A percentile compares a stretch with the other conserved stretches of the same genome.
Evolutionary conservation across 176 grass and related monocot genomes (phyloP).

Genomic region (Oryza punctata): DNA sequence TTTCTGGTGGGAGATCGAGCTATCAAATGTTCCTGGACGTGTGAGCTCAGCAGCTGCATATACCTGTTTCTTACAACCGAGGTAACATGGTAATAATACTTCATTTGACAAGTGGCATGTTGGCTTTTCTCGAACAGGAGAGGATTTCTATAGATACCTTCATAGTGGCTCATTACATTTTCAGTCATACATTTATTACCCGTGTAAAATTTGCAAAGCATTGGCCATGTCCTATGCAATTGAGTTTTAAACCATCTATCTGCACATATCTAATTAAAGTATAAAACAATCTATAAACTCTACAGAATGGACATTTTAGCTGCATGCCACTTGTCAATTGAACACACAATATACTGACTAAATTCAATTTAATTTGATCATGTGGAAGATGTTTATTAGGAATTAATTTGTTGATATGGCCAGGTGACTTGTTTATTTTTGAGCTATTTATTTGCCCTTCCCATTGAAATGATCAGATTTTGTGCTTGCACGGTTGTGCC

Average conservation of each 20-base stretch:
- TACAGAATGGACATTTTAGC: neutral
- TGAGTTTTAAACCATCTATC: neutral
- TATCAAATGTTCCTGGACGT: slow-evolving; percentile 12
- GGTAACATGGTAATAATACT: slow-evolving; percentile 30
- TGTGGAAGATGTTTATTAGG: neutral
- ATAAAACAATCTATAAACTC: neutral
- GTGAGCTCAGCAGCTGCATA: slow-evolving; percentile 13
- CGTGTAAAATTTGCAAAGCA: neutral
- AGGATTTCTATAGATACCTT: slow-evolving; percentile 13
- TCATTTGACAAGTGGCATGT: slow-evolving; percentile 26
- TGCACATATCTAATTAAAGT: neutral
- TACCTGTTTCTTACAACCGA: slow-evolving; percentile 26
- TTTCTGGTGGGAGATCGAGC: slow-evolving; percentile 36
- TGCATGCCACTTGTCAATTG: neutral
- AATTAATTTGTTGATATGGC: neutral
- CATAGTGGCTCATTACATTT: neutral
- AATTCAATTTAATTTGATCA: slow-evolving; percentile 13
- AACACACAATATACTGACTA: neutral
- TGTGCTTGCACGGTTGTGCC: neutral
- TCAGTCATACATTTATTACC: neutral
- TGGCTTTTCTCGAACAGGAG: neutral
- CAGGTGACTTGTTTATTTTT: neutral
- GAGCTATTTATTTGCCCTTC: neutral
- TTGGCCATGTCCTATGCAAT: neutral
- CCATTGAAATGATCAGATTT: neutral